These are phyloP conservation scores for Viola pubescens DNA, from an alignment of 441 rosid genomes.

Conservation along the genomic window DNA sequence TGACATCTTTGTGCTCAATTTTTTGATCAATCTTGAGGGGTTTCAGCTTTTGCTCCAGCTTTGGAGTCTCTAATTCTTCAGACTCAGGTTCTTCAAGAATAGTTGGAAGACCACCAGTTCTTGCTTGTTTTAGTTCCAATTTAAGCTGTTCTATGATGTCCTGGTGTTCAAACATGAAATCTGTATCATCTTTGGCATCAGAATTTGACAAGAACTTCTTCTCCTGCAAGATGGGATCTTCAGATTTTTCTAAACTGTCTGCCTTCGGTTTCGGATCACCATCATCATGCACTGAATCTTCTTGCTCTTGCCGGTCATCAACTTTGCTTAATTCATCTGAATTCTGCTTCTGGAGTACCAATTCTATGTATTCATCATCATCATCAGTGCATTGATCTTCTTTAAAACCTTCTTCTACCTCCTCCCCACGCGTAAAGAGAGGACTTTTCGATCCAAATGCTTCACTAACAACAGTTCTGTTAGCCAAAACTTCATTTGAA, in stretches of 20 bases:
- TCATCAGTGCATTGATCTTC: conserved; percentile 20
- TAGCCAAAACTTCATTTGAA: conserved; percentile 17
- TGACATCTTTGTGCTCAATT: conserved; percentile 35
- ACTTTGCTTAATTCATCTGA: conserved; percentile 10
- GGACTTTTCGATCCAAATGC: conserved; percentile 18
- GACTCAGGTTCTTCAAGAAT: conserved; percentile 64
- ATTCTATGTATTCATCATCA: conserved; percentile 53
- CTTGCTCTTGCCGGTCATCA: conserved; percentile 6
- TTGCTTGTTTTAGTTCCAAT: conserved; percentile 45
- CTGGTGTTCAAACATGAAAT: conserved; percentile 36
- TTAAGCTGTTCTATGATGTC: conserved; percentile 55
- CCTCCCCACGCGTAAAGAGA: conserved; percentile 5
- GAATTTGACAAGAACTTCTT: conserved; percentile 17
- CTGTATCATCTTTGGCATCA: conserved; percentile 29
- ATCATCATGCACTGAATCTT: conserved; percentile 2
- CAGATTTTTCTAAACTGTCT: conserved; percentile 11
- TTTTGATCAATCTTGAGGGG: conserved; percentile 48
- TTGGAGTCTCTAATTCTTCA: conserved; percentile 49
- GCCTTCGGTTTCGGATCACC: not conserved
- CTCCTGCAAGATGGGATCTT: conserved; percentile 17
- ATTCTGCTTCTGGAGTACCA: conserved; percentile 26
- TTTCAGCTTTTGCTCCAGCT: conserved; percentile 32
- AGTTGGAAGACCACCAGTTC: conserved; percentile 75
- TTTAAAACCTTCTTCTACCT: conserved; percentile 8
- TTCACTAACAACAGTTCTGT: conserved; percentile 14